phyloP scores from a whole-genome alignment of 2,329 filamentous ascomycete species.

The Fusarium chlamydosporum region DNA sequence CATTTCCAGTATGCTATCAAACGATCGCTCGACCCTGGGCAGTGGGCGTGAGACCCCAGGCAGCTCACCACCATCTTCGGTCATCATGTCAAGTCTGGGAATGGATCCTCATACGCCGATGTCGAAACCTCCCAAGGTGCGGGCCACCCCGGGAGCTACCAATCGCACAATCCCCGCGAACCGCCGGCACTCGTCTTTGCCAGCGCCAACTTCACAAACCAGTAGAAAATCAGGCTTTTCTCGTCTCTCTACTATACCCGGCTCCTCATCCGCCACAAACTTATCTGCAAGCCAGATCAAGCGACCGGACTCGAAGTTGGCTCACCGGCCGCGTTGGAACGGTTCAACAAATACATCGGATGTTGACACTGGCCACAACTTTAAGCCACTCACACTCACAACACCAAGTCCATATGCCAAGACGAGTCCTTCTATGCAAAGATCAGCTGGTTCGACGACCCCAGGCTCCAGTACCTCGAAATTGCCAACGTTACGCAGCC shows the following conservation, averaged over 20 bases:
- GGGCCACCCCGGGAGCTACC: conserved; percentile 64
- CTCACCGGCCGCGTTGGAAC: conserved; percentile 81
- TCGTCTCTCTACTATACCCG: conserved; percentile 63
- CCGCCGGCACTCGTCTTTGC: conserved; percentile 65
- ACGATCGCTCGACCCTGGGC: conserved; percentile 78
- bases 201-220: conserved; percentile 59
- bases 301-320: conserved; percentile 62
- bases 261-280: conserved; percentile 65
- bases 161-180: conserved; percentile 61
- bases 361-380: conserved; percentile 77
- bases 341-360: conserved; percentile 73
- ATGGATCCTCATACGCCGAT: conserved; percentile 64
- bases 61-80: conserved; percentile 74
- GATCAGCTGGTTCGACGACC: conserved; percentile 61
- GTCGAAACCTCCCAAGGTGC: conserved; percentile 60
- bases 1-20: conserved; percentile 90
- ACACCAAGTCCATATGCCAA: conserved; percentile 71
- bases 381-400: conserved; percentile 72
- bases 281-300: conserved; percentile 58
- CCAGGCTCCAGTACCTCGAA: conserved; percentile 61
- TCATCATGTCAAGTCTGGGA: conserved; percentile 71
- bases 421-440: conserved; percentile 58
- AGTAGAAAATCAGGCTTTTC: conserved; percentile 60
- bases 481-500: conserved; percentile 65
- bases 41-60: conserved; percentile 80